These are phyloP conservation scores for Penicillium taxi DNA, from an alignment of 495 filamentous ascomycete genomes.

Conservation along the genomic window DNA sequence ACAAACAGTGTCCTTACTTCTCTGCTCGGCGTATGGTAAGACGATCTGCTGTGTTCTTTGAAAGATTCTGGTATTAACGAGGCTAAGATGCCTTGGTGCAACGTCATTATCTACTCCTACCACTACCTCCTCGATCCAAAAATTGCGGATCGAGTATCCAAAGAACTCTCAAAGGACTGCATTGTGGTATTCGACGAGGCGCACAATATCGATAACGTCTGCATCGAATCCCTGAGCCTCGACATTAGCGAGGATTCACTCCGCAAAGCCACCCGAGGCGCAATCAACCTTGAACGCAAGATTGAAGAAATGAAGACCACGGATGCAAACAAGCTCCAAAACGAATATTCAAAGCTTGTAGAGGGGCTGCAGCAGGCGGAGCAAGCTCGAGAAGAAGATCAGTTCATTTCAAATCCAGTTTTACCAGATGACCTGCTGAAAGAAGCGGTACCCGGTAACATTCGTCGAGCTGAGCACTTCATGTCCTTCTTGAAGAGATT, in stretches of 20 bases:
- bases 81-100: constrained; percentile 99
- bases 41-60: background rate
- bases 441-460: constrained; percentile 95
- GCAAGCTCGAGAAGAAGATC: constrained; percentile 81
- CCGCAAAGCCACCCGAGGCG: constrained; percentile 78
- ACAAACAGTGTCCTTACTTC: constrained; percentile 98
- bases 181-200: constrained; percentile 99
- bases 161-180: constrained; percentile 93
- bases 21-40: constrained; percentile 85
- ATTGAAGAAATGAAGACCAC: constrained; percentile 88
- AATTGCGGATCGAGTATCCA: constrained; percentile 93
- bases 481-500: constrained; percentile 91
- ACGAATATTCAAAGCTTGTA: constrained; percentile 92
- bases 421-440: constrained; percentile 38
- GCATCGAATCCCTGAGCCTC: constrained; percentile 94
- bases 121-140: constrained; percentile 98
- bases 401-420: constrained; percentile 89
- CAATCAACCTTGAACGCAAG: constrained; percentile 79
- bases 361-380: constrained; percentile 84
- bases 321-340: constrained; percentile 86
- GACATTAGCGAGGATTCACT: constrained; percentile 93
- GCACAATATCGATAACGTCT: constrained; percentile 99
- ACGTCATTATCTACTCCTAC: constrained; percentile 99
- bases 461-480: constrained; percentile 93
- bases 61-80: background rate